Percentiles rank a stretch among this genome's conserved stretches.
Conservation (phyloP, 495 filamentous ascomycete genomes). For the Tetracladium marchalianum region DNA sequence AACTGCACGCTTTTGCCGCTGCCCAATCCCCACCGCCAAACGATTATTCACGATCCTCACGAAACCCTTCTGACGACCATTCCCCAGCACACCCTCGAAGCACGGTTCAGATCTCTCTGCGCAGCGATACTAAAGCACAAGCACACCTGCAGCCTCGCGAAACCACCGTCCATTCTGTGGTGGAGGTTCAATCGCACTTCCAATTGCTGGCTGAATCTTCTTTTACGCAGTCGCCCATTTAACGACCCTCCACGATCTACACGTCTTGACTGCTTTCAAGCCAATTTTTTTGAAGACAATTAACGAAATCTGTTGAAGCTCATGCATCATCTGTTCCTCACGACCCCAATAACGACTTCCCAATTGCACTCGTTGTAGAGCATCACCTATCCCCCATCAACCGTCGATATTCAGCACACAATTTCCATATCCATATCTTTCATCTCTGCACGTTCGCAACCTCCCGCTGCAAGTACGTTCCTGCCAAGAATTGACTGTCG, state of each 20-base stretch:
- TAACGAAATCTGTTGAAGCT: constrained; percentile 23
- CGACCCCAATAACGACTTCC: constrained; percentile 16
- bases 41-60: constrained; percentile 26
- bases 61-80: constrained; percentile 14
- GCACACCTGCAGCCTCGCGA: constrained; percentile 24
- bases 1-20: constrained; percentile 5
- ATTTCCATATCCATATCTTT: neutral
- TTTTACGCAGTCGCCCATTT: constrained; percentile 24
- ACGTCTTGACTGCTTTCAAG: constrained; percentile 32
- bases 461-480: too few relatives aligned
- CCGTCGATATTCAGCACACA: neutral
- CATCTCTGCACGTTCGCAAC: too few relatives aligned
- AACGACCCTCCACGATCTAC: constrained; percentile 52
- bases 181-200: constrained; percentile 22
- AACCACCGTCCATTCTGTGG: constrained; percentile 20
- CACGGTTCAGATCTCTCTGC: constrained; percentile 19
- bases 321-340: constrained; percentile 18
- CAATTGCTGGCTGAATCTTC: constrained; percentile 21
- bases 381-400: neutral
- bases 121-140: constrained; percentile 23
- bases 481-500: too few relatives aligned
- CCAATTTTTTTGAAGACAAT: constrained; percentile 20
- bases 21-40: constrained; percentile 16
- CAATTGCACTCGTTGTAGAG: constrained; percentile 17
- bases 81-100: constrained; percentile 15